phyloP scores from a whole-genome alignment of 352 stramenopile genomes.

The Globisporangium perplexum region DNA sequence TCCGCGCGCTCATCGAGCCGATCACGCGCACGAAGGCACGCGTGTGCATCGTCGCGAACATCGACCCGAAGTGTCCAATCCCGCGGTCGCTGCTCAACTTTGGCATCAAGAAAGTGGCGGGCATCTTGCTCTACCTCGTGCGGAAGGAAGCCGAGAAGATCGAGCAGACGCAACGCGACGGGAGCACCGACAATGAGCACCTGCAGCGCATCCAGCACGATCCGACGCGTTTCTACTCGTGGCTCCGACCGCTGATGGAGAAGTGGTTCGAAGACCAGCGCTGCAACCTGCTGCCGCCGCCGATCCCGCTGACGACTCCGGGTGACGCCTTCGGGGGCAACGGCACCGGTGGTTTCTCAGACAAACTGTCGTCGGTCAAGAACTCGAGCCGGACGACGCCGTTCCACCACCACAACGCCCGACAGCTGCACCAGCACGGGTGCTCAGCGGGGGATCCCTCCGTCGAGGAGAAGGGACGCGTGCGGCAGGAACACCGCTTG shows the following conservation, averaged over 20 bases:
- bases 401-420: conserved; percentile 20
- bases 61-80: conserved; percentile 74
- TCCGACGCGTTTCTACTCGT: conserved; percentile 72
- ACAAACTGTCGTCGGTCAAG: too few relatives aligned
- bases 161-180: conserved; percentile 44
- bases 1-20: conserved; percentile 72
- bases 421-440: not conserved
- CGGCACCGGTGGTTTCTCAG: not conserved
- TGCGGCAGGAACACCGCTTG: not conserved
- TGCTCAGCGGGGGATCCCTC: not conserved
- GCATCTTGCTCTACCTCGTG: conserved; percentile 69
- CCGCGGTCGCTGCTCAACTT: conserved; percentile 73
- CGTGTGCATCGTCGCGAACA: conserved; percentile 73
- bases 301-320: conserved; percentile 14
- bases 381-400: conserved; percentile 20
- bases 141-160: conserved; percentile 78
- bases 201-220: conserved; percentile 55
- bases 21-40: conserved; percentile 56
- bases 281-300: conserved; percentile 25
- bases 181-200: conserved; percentile 40
- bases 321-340: conserved; percentile 1
- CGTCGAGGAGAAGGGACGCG: conserved; percentile 4
- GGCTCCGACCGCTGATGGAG: conserved; percentile 57
- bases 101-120: conserved; percentile 79
- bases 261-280: conserved; percentile 56